Evolutionary conservation across 2,329 filamentous ascomycete species (phyloP), one percentile per base, ranked within the genome.

Genomic region (Trichoderma guizhouense): DNA sequence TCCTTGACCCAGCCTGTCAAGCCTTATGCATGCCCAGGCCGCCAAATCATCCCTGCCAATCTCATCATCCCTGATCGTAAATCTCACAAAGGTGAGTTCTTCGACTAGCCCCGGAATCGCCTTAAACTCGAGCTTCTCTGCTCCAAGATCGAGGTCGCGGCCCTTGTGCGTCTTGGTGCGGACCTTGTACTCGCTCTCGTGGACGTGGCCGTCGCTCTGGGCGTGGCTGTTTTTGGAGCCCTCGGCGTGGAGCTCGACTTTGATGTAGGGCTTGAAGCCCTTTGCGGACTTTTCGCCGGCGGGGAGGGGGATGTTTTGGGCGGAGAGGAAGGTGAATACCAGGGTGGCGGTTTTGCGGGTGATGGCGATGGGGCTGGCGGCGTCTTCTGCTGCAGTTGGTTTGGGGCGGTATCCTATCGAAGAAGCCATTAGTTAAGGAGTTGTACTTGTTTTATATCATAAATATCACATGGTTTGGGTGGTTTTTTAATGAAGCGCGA

Each of bases 11-110:
- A 98, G 81, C 8, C 94, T 88, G 81, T 98, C 94, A 26, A 98
- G 87, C 51, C 94, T 88, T 76, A 97, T 91, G 78, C 94, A 97
- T 2, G 93, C 90, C 96, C 96, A 98, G 3, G 92, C 94, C 12
- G 94, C 91, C 71, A 97, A 81, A 72, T 92, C 88, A 77, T 98
- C 94, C 74, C 88, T 87, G 5, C 91, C 90, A 75, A 95, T 88
- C 80, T 95, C 92, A 76, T 97, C 92, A 79, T 98, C 93, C 81
- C 94, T 92, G 75, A 98, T 86, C 76, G 97, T 94, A 84, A 98
- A 93, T 77, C 92, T 86, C 69, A 94, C 85, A 83, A 94, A 95
- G 34, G 90, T 89, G 73, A 95, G 83, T 77, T 92, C 88, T 67
- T 92, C 89, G 9, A 93, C 86, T 1, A 93, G 84, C 9, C 88